Conservation (phyloP, 1,139 yeast genomes). For the Suhomyces choctaworum region DNA sequence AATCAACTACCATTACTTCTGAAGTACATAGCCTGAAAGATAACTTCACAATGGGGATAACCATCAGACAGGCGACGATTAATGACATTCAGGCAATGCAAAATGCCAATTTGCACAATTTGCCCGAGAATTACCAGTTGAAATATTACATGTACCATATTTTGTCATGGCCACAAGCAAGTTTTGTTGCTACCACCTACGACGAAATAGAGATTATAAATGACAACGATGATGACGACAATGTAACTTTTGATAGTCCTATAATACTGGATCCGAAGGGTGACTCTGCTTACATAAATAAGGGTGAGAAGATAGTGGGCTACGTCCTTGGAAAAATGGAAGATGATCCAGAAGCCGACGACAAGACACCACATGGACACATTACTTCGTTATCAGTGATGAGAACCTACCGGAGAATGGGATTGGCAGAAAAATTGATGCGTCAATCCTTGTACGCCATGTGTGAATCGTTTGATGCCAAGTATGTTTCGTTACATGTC, state of each 20-base stretch:
- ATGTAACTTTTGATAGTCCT: slow-evolving; percentile 25
- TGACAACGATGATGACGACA: slow-evolving; percentile 29
- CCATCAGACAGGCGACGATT: slow-evolving; percentile 85
- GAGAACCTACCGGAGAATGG: slow-evolving; percentile 94
- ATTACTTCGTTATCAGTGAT: slow-evolving; percentile 91
- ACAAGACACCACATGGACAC: slow-evolving; percentile 85
- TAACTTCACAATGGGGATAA: slow-evolving; percentile 64
- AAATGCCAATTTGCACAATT: slow-evolving; percentile 86
- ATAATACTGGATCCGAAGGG: slow-evolving; percentile 45
- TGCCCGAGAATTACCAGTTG: slow-evolving; percentile 92
- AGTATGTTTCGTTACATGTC: slow-evolving; percentile 88
- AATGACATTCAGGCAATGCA: slow-evolving; percentile 93
- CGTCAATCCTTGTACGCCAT: slow-evolving; percentile 77
- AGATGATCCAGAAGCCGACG: slow-evolving; percentile 80
- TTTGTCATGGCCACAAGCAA: slow-evolving; percentile 96
- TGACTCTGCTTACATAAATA: slow-evolving; percentile 56
- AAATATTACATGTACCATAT: slow-evolving; percentile 94
- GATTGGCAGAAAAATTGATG: slow-evolving; percentile 92
- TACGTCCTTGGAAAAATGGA: slow-evolving; percentile 96
- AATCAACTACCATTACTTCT: background rate
- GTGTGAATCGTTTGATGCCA: slow-evolving; percentile 79
- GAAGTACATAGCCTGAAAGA: background rate
- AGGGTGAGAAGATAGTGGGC: slow-evolving; percentile 84
- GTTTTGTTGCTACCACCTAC: slow-evolving; percentile 88
- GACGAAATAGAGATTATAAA: slow-evolving; percentile 39